phyloP scores from a whole-genome alignment of 73 alveolate species.

The Urostyla sp. region DNA sequence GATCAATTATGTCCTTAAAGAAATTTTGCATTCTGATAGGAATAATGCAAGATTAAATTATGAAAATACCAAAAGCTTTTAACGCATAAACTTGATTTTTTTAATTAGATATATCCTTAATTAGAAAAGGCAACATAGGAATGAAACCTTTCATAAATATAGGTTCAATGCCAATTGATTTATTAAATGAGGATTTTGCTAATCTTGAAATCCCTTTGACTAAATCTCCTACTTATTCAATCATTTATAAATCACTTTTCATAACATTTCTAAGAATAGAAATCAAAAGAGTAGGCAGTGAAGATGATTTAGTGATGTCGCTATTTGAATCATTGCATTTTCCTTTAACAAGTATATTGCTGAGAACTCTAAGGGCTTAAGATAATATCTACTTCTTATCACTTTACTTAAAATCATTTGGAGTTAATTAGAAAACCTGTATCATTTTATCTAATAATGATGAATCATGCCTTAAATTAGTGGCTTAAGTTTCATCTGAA shows the following conservation, averaged over 20 bases:
- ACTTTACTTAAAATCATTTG: slow-evolving; percentile 79
- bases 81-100: slow-evolving; percentile 37
- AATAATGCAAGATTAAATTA: slow-evolving; percentile 87
- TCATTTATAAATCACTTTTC: slow-evolving; percentile 62
- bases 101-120: slow-evolving; percentile 36
- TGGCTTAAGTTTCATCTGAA: slow-evolving; percentile 93
- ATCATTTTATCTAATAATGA: slow-evolving; percentile 85
- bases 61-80: slow-evolving; percentile 93
- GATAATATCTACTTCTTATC: slow-evolving; percentile 80
- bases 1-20: slow-evolving; percentile 90
- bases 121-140: slow-evolving; percentile 67
- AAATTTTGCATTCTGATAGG: slow-evolving; percentile 89
- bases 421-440: slow-evolving; percentile 74
- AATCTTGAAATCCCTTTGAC: slow-evolving; percentile 91
- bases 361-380: slow-evolving; percentile 82
- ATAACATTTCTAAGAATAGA: slow-evolving; percentile 59
- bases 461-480: slow-evolving; percentile 92
- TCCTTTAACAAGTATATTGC: slow-evolving; percentile 87
- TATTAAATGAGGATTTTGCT: slow-evolving; percentile 85
- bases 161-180: slow-evolving; percentile 82
- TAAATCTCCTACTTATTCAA: slow-evolving; percentile 86
- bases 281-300: slow-evolving; percentile 73
- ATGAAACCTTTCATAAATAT: slow-evolving; percentile 71
- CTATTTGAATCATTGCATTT: slow-evolving; percentile 87
- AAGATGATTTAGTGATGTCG: slow-evolving; percentile 92